Evolutionary conservation across 208 protist species (phyloP), one percentile per base, ranked within the genome.

Genomic region (Spironucleus salmonicida): DNA sequence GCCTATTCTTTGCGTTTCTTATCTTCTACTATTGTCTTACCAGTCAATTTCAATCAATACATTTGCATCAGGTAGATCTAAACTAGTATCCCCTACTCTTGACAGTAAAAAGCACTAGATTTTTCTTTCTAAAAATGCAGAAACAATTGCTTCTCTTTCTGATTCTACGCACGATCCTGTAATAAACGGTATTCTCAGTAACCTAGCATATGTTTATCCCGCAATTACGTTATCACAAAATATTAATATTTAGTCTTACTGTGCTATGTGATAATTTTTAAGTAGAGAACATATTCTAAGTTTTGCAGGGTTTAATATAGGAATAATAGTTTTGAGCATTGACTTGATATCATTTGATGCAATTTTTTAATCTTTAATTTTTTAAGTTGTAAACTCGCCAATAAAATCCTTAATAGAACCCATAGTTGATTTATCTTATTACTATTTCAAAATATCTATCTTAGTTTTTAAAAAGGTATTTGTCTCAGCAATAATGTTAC

Each of bases 31-130:
- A 7, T 38, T 49, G 11, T n/a, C n/a, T 45, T 71, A 38, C 64
- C 64, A 71, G n/a, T 71, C 64, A 11, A 71, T 30, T 38, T 71
- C 64, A 15, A 71, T 71, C 23, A 71, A 15, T 23, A 71, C 64
- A 49, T 71, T 71, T 9, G 64, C 64, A 45, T 71, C 64, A 32
- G 64, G 64, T 26, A 71, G n/a, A 35, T 71, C 64, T 11, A 71
- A n/a, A 38, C 30, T 42, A 32, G 64, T 71, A 49, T 71, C 64
- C 9, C 64, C 64, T 45, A 71, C 64, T n/a, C 27, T 49, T 49
- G 64, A 45, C 9, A 71, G 64, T 15, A 71, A 15, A 35, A 71
- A 38, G n/a, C 64, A 71, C 4, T 45, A 45, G 34, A 71, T 71
- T n/a, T 35, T 71, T 49, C 64, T 71, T n/a, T 35, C 38, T n/a